These are phyloP conservation scores for Penicillium maclennaniae DNA, from an alignment of 495 filamentous ascomycete species.

Conservation along the genomic window DNA sequence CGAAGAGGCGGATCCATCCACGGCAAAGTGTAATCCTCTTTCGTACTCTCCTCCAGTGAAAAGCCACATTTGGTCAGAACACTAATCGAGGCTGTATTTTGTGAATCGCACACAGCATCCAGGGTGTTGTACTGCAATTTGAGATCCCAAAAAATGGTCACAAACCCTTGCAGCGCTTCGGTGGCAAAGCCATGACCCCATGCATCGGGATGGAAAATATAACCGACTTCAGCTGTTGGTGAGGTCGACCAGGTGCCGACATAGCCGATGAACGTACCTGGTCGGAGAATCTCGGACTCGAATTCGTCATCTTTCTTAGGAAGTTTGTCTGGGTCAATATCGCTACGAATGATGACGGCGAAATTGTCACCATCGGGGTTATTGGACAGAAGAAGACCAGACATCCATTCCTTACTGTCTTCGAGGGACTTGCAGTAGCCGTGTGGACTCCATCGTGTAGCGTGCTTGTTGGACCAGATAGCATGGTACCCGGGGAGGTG, in stretches of 20 bases:
- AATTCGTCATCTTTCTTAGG: not conserved
- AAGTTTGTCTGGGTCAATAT: not conserved
- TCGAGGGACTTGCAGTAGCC: conserved; percentile 16
- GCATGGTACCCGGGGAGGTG: conserved; percentile 16
- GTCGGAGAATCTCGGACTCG: not conserved
- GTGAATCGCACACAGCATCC: conserved; percentile 14
- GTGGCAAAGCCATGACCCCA: conserved; percentile 34
- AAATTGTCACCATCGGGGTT: conserved; percentile 21
- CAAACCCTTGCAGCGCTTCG: conserved; percentile 25
- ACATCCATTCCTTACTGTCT: conserved; percentile 17
- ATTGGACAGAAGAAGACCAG: conserved; percentile 5
- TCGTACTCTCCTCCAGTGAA: conserved; percentile 7
- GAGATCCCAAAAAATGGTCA: conserved; percentile 23
- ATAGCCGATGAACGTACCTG: conserved; percentile 7
- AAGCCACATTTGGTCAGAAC: conserved; percentile 26
- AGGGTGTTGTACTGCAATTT: conserved; percentile 19
- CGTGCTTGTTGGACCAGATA: conserved; percentile 20
- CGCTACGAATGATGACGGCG: conserved; percentile 12
- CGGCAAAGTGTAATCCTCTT: conserved; percentile 18
- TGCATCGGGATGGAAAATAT: conserved; percentile 22
- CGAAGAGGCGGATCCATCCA: conserved; percentile 19
- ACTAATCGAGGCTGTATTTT: conserved; percentile 13
- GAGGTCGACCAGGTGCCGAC: conserved; percentile 12
- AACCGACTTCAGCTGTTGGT: conserved; percentile 26
- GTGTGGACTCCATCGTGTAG: conserved; percentile 21